Evolutionary conservation across 345 rosid species (phyloP).

Genomic region (Euphorbia peplus): DNA sequence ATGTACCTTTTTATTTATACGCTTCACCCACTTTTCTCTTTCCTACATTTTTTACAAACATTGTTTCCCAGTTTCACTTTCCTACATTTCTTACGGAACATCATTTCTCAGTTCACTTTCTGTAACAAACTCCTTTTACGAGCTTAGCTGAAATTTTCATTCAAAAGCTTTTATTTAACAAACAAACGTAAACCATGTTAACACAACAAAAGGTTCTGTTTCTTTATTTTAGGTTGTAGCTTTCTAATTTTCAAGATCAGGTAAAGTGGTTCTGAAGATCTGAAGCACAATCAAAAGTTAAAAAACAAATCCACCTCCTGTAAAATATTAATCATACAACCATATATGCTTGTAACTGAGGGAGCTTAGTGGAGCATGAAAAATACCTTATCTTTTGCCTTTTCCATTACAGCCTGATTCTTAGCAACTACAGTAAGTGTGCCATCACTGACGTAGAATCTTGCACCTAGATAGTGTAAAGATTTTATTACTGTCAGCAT

Average conservation of each 20-base stretch:
- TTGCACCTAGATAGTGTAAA: constrained; percentile 57
- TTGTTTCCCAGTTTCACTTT: too few species aligned
- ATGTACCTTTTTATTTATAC: too few species aligned
- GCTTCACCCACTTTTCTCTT: too few species aligned
- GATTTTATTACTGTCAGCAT: not conserved
- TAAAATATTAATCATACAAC: not conserved
- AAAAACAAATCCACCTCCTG: not conserved
- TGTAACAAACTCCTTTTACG: not conserved
- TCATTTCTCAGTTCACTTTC: too few species aligned
- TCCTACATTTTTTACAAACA: too few species aligned
- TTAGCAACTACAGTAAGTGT: constrained; percentile 77
- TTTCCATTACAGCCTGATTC: constrained; percentile 70
- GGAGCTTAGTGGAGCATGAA: not conserved
- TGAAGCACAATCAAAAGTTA: not conserved
- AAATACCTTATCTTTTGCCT: constrained; percentile 75
- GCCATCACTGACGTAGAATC: constrained; percentile 71
- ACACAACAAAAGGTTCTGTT: not conserved
- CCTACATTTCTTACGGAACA: too few species aligned
- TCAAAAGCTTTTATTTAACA: not conserved
- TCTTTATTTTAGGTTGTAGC: not conserved
- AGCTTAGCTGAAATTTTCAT: not conserved
- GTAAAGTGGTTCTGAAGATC: constrained; percentile 1
- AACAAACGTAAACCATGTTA: not conserved
- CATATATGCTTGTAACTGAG: not conserved
- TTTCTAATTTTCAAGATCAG: not conserved